These are phyloP conservation scores for Suillus subalutaceus DNA, from an alignment of 768 basidiomycete genomes.

Conservation along the genomic window DNA sequence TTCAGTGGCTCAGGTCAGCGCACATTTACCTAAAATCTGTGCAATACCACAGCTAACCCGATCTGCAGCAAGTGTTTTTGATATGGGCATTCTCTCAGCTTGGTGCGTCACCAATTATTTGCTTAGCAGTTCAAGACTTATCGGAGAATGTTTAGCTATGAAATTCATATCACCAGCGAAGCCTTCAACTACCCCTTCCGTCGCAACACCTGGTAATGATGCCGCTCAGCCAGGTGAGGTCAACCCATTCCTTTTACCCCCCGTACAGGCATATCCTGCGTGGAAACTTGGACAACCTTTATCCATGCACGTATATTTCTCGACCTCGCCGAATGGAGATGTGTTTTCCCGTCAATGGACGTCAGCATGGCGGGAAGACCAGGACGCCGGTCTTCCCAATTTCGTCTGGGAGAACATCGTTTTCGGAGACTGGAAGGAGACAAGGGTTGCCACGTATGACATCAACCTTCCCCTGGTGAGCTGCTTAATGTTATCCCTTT, in stretches of 20 bases:
- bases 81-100: constrained; percentile 69
- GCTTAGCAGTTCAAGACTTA: background rate
- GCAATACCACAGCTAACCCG: constrained; percentile 9
- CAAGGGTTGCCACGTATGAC: constrained; percentile 55
- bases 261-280: constrained; percentile 52
- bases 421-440: constrained; percentile 75
- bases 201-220: constrained; percentile 26
- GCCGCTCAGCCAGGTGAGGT: constrained; percentile 28
- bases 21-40: background rate
- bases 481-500: constrained; percentile 4
- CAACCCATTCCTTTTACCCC: constrained; percentile 56
- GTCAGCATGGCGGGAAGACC: constrained; percentile 49
- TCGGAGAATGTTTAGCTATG: constrained; percentile 37
- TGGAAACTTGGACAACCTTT: constrained; percentile 66
- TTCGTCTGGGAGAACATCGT: constrained; percentile 80
- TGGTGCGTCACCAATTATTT: constrained; percentile 41
- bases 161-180: constrained; percentile 45
- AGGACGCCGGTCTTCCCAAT: constrained; percentile 57
- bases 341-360: constrained; percentile 60
- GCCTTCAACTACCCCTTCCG: constrained; percentile 33
- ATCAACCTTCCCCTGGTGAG: constrained; percentile 72
- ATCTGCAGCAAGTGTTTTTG: constrained; percentile 64
- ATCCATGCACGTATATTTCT: constrained; percentile 74
- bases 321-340: constrained; percentile 64
- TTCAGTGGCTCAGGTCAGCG: constrained; percentile 45